These are phyloP conservation scores for Ganoderma boninense DNA, from an alignment of 1,284 basidiomycete species.

Conservation along the genomic window DNA sequence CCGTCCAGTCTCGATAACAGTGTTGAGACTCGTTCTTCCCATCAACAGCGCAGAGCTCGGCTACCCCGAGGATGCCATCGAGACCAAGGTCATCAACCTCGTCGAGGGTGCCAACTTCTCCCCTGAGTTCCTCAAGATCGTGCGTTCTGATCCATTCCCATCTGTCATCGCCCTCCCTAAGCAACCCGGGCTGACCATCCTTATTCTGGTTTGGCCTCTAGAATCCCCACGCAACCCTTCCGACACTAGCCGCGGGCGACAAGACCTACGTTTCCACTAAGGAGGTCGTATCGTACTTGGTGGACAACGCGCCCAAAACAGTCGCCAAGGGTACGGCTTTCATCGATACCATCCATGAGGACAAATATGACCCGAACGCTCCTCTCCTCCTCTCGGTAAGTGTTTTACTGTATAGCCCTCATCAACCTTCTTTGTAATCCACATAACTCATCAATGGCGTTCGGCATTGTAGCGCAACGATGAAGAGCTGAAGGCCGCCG, in stretches of 20 bases:
- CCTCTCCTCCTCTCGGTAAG: constrained; percentile 55
- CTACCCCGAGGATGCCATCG: constrained; percentile 46
- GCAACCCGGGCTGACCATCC: background rate
- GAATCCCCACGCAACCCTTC: constrained; percentile 65
- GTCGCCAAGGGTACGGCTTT: constrained; percentile 49
- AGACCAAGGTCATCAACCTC: constrained; percentile 51
- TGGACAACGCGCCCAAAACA: constrained; percentile 52
- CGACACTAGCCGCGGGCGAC: constrained; percentile 56
- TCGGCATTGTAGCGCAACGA: constrained; percentile 52
- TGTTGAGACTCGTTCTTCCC: background rate
- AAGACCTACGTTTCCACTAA: constrained; percentile 56
- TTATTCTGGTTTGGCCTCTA: constrained; percentile 27
- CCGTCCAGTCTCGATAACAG: background rate
- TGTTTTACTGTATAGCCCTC: background rate
- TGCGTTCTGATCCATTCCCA: constrained; percentile 35
- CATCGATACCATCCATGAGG: constrained; percentile 58
- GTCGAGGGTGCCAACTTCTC: constrained; percentile 68
- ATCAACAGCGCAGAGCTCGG: constrained; percentile 51
- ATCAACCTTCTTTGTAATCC: constrained; percentile 3
- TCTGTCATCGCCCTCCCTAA: constrained; percentile 3
- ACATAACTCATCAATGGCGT: background rate
- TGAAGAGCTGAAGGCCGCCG: constrained; percentile 58
- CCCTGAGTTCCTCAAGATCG: constrained; percentile 63
- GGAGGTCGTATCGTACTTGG: constrained; percentile 57
- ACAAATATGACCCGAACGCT: constrained; percentile 68